A percentile compares a stretch with the other conserved stretches of the same genome.
Conservation (phyloP, 805 yeast genomes). For the Yamadazyma scolyti region DNA sequence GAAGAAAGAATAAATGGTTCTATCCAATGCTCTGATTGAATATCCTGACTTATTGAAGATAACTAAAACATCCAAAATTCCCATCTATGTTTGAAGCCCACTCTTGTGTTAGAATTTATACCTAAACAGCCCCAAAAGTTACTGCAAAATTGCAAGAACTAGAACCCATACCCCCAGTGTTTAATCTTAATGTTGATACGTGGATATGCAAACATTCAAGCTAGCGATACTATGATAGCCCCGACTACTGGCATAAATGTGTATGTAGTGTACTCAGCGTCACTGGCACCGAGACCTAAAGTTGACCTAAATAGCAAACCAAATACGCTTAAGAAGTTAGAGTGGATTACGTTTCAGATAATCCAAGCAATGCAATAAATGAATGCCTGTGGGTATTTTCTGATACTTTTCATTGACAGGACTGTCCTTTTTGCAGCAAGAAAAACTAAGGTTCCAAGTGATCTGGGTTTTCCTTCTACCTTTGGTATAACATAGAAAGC, state of each 20-base stretch:
- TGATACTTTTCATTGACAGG: constrained; percentile 18
- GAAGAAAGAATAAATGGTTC: constrained; percentile 35
- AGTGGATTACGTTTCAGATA: constrained; percentile 35
- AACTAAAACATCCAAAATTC: constrained; percentile 40
- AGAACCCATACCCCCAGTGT: constrained; percentile 32
- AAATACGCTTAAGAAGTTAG: constrained; percentile 33
- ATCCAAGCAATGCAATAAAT: constrained; percentile 38
- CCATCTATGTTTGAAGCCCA: constrained; percentile 40
- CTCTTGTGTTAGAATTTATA: constrained; percentile 16
- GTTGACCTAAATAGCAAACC: constrained; percentile 36
- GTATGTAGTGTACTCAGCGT: constrained; percentile 36
- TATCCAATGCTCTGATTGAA: constrained; percentile 32
- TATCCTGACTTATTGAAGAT: constrained; percentile 32
- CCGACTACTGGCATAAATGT: constrained; percentile 32
- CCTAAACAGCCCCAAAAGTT: constrained; percentile 41
- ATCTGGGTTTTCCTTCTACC: constrained; percentile 21
- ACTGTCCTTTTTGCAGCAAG: constrained; percentile 23
- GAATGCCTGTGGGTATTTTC: constrained; percentile 30
- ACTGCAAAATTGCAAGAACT: constrained; percentile 24
- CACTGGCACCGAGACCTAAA: constrained; percentile 34
- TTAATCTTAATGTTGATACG: constrained; percentile 20
- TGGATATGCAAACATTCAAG: constrained; percentile 36
- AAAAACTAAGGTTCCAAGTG: constrained; percentile 22
- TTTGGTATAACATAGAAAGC: constrained; percentile 27
- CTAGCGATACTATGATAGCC: constrained; percentile 30